phyloP scores from a whole-genome alignment of 177 flowering plant species.

The Tripterygium wilfordii region DNA sequence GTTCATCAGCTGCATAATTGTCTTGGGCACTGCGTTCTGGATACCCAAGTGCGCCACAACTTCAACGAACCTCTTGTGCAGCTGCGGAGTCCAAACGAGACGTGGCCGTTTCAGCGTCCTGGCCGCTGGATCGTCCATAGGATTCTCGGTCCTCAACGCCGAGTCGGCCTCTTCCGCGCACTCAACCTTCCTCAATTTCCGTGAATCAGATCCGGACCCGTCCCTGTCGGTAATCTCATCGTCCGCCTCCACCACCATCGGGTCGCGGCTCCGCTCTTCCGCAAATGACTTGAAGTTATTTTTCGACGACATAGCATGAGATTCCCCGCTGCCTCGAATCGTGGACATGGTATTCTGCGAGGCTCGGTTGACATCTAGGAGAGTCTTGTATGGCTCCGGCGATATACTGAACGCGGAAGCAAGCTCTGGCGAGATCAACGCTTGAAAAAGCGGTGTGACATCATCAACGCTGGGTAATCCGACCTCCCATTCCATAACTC shows the following conservation, averaged over 20 bases:
- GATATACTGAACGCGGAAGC: slow-evolving; percentile 73
- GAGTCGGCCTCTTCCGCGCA: slow-evolving; percentile 40
- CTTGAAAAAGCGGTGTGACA: slow-evolving; percentile 60
- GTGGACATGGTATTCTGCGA: slow-evolving; percentile 37
- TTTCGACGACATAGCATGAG: slow-evolving; percentile 16
- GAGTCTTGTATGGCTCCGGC: slow-evolving; percentile 40
- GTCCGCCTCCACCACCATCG: slow-evolving; percentile 11
- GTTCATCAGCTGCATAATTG: slow-evolving; percentile 84
- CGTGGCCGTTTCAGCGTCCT: slow-evolving; percentile 52
- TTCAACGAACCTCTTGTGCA: slow-evolving; percentile 77
- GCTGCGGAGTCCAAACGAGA: slow-evolving; percentile 78
- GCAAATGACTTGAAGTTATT: slow-evolving; percentile 22
- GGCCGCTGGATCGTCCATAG: slow-evolving; percentile 30
- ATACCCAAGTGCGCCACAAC: slow-evolving; percentile 71
- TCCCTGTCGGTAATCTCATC: slow-evolving; percentile 9
- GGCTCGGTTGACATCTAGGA: slow-evolving; percentile 54
- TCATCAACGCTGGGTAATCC: slow-evolving; percentile 55
- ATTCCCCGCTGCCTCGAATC: slow-evolving; percentile 24
- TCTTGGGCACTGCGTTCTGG: slow-evolving; percentile 78
- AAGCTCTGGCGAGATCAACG: slow-evolving; percentile 57
- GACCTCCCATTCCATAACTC: slow-evolving; percentile 63
- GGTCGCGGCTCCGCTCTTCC: slow-evolving; percentile 10
- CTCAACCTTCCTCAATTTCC: slow-evolving; percentile 30
- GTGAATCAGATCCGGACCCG: slow-evolving; percentile 19
- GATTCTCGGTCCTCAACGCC: slow-evolving; percentile 21